A percentile compares a stretch with the other conserved stretches of the same genome.
phyloP scores from a whole-genome alignment of 2,329 filamentous ascomycete genomes.

The Chaetomium olivaceum region DNA sequence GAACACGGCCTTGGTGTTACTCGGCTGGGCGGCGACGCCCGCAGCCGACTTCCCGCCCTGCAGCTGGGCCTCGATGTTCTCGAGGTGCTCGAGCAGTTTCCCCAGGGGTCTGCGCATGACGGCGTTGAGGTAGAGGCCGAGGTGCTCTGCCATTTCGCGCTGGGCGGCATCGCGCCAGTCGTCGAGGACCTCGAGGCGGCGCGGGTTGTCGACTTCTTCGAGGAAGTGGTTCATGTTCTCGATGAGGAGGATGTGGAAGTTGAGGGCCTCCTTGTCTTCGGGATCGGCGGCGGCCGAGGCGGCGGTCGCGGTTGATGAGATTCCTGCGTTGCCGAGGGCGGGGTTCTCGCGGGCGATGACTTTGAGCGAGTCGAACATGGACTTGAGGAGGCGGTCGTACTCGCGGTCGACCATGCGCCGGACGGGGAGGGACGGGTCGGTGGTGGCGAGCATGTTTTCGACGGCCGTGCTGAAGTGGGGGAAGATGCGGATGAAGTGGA shows the following conservation, averaged over 20 bases:
- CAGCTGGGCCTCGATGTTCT: slow-evolving; percentile 77
- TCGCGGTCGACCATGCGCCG: slow-evolving; percentile 80
- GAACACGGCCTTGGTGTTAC: slow-evolving; percentile 78
- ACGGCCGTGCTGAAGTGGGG: slow-evolving; percentile 80
- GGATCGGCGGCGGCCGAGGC: slow-evolving; percentile 50
- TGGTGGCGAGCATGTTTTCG: slow-evolving; percentile 74
- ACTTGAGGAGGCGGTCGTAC: slow-evolving; percentile 84
- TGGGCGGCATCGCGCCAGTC: slow-evolving; percentile 79
- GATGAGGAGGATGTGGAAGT: slow-evolving; percentile 95
- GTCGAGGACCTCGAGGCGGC: slow-evolving; percentile 72
- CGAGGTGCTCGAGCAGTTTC: slow-evolving; percentile 86
- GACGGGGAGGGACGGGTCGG: slow-evolving; percentile 60
- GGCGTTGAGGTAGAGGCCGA: slow-evolving; percentile 81
- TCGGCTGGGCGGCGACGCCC: slow-evolving; percentile 74
- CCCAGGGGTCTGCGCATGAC: slow-evolving; percentile 88
- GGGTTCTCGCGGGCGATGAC: slow-evolving; percentile 80
- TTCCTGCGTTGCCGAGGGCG: slow-evolving; percentile 46
- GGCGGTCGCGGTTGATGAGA: slow-evolving; percentile 7
- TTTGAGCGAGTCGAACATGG: slow-evolving; percentile 96
- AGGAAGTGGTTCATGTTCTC: slow-evolving; percentile 99
- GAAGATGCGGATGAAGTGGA: slow-evolving; percentile 92
- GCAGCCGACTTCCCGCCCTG: slow-evolving; percentile 59
- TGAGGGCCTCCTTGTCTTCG: slow-evolving; percentile 94
- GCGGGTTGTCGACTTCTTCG: slow-evolving; percentile 81
- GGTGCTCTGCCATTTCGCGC: slow-evolving; percentile 80